These are phyloP conservation scores for Naganishia cerealis DNA, from an alignment of 1,284 basidiomycete species.

Conservation along the genomic window DNA sequence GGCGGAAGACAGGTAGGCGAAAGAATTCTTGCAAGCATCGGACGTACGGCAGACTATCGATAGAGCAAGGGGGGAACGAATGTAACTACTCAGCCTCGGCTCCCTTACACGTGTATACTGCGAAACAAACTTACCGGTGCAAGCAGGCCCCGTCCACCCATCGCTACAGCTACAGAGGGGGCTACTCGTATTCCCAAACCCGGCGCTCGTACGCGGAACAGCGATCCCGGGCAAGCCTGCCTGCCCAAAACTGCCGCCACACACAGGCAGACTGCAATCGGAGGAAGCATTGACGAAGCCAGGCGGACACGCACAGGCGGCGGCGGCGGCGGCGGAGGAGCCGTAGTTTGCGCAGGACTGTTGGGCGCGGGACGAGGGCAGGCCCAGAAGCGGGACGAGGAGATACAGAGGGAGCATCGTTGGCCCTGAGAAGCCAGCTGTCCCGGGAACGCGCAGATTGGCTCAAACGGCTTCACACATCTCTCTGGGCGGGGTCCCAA, in stretches of 20 bases:
- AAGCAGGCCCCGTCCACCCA: slow-evolving; percentile 74
- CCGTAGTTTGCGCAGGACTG: slow-evolving; percentile 71
- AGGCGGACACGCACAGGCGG: slow-evolving; percentile 69
- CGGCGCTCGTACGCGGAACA: slow-evolving; percentile 48
- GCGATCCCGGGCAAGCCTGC: slow-evolving; percentile 49
- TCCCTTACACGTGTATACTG: not conserved
- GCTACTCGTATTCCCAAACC: slow-evolving; percentile 64
- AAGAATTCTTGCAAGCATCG: slow-evolving; percentile 52
- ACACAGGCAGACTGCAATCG: slow-evolving; percentile 58
- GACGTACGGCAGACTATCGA: slow-evolving; percentile 21
- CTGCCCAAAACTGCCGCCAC: slow-evolving; percentile 72
- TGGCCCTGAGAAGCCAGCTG: not conserved
- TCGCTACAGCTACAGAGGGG: slow-evolving; percentile 65
- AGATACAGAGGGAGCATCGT: not conserved
- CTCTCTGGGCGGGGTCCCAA: not conserved
- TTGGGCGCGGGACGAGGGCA: slow-evolving; percentile 8
- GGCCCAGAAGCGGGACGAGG: not conserved
- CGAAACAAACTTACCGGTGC: slow-evolving; percentile 60
- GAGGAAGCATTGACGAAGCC: slow-evolving; percentile 55
- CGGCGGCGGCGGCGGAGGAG: slow-evolving; percentile 55
- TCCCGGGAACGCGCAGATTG: not conserved
- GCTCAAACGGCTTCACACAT: not conserved
- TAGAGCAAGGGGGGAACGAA: not conserved
- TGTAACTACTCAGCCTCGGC: not conserved
- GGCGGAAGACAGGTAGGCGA: slow-evolving; percentile 36